Percentiles rank a stretch among this genome's conserved stretches.
Conservation (phyloP, 1,139 yeast species). For the Yamadazyma oceani region DNA sequence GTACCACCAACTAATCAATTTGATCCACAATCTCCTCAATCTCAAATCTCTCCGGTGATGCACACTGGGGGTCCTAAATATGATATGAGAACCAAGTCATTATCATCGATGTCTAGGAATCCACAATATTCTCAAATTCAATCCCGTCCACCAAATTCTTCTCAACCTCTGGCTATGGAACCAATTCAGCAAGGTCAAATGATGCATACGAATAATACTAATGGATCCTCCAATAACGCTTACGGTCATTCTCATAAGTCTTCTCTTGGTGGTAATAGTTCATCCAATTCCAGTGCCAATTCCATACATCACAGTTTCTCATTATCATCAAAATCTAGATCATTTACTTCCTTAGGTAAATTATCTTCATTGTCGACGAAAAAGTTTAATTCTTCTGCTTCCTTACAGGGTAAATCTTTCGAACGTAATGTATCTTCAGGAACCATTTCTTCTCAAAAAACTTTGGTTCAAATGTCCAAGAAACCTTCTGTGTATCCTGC, state of each 20-base stretch:
- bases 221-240: conserved; percentile 4
- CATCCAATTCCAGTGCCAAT: conserved; percentile 9
- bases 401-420: conserved; percentile 26
- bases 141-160: not conserved
- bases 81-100: conserved; percentile 26
- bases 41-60: conserved; percentile 1
- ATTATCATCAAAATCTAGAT: conserved; percentile 42
- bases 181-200: conserved; percentile 19
- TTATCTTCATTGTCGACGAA: conserved; percentile 44
- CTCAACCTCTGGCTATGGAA: conserved; percentile 9
- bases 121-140: conserved; percentile 14
- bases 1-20: conserved; percentile 15
- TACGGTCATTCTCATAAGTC: conserved; percentile 5
- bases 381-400: conserved; percentile 38
- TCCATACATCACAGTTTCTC: conserved; percentile 39
- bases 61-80: conserved; percentile 8
- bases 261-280: conserved; percentile 14
- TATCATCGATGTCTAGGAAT: conserved; percentile 21
- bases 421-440: conserved; percentile 35
- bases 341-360: conserved; percentile 45
- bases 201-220: conserved; percentile 8
- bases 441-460: conserved; percentile 33
- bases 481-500: conserved; percentile 86
- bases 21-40: conserved; percentile 11
- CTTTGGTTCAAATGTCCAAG: conserved; percentile 35